Conservation (phyloP, 2,329 filamentous ascomycete genomes). For the Scedosporium dehoogii region DNA sequence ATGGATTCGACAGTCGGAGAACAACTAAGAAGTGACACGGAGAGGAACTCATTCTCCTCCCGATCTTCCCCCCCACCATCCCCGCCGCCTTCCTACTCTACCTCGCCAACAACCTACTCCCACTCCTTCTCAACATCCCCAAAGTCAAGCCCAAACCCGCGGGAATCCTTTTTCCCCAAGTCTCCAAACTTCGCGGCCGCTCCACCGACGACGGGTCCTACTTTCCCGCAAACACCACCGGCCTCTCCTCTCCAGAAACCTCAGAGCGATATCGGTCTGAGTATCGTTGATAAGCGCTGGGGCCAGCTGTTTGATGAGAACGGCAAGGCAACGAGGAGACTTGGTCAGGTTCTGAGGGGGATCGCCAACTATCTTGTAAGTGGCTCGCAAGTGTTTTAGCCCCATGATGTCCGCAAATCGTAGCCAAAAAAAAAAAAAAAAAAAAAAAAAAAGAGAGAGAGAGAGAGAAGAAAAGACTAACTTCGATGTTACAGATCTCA, state of each 20-base stretch:
- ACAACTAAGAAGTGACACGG: conserved; percentile 1
- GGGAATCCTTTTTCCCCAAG: background rate
- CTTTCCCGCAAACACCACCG: conserved; percentile 1
- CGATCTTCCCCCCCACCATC: background rate
- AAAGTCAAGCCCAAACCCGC: background rate
- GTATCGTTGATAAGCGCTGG: conserved; percentile 63
- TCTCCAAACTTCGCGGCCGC: background rate
- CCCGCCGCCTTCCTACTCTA: background rate
- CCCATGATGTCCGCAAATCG: background rate
- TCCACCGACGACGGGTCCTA: background rate
- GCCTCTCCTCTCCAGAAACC: background rate
- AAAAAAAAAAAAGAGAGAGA: too few relatives aligned
- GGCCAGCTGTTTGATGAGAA: conserved; percentile 61
- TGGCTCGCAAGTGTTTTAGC: background rate
- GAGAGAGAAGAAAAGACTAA: background rate
- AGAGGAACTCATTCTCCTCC: background rate
- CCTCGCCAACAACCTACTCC: background rate
- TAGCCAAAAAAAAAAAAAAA: too few relatives aligned
- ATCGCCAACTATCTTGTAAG: conserved; percentile 65
- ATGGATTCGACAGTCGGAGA: conserved; percentile 2
- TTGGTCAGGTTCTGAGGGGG: conserved; percentile 62
- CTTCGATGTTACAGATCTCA: background rate
- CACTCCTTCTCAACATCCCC: background rate
- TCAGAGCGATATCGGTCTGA: conserved; percentile 6
- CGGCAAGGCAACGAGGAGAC: conserved; percentile 55